phyloP scores from a whole-genome alignment of 768 basidiomycete species.

The Boletales sp. region DNA sequence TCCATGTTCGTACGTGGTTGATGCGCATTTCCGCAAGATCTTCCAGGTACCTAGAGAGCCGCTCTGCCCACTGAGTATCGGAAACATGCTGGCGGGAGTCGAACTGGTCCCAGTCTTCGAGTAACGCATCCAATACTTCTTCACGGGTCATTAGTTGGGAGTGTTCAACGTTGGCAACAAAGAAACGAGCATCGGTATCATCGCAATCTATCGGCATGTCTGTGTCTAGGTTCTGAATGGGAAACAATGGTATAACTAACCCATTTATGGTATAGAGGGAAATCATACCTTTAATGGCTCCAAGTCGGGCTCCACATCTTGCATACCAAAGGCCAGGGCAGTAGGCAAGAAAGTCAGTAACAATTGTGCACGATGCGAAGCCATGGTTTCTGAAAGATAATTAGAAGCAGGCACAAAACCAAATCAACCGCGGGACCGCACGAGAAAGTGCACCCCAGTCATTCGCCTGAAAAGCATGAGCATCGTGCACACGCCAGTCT shows the following conservation, averaged over 20 bases:
- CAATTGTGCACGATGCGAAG: slow-evolving; percentile 42
- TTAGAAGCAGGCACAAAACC: background rate
- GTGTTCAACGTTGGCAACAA: slow-evolving; percentile 18
- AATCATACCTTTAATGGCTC: slow-evolving; percentile 49
- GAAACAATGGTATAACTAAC: background rate
- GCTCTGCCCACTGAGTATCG: slow-evolving; percentile 43
- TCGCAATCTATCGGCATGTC: slow-evolving; percentile 35
- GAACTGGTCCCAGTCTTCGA: slow-evolving; percentile 30
- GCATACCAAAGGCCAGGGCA: slow-evolving; percentile 47
- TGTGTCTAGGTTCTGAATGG: slow-evolving; percentile 50
- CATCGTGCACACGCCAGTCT: background rate
- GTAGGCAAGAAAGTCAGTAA: slow-evolving; percentile 39
- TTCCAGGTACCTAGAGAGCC: slow-evolving; percentile 39
- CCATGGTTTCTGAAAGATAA: slow-evolving; percentile 39
- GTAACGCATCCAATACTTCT: slow-evolving; percentile 12
- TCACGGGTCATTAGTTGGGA: slow-evolving; percentile 12
- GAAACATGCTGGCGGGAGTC: slow-evolving; percentile 29
- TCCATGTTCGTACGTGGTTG: slow-evolving; percentile 48
- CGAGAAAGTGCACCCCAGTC: slow-evolving; percentile 63
- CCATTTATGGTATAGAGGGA: background rate
- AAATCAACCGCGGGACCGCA: slow-evolving; percentile 24
- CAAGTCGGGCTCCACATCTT: slow-evolving; percentile 41
- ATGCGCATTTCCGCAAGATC: slow-evolving; percentile 43
- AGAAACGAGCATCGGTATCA: slow-evolving; percentile 38
- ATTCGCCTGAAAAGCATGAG: slow-evolving; percentile 40